Base-by-base conservation (phyloP, 1,139 yeast species). In the Suhomyces panamericanus region DNA sequence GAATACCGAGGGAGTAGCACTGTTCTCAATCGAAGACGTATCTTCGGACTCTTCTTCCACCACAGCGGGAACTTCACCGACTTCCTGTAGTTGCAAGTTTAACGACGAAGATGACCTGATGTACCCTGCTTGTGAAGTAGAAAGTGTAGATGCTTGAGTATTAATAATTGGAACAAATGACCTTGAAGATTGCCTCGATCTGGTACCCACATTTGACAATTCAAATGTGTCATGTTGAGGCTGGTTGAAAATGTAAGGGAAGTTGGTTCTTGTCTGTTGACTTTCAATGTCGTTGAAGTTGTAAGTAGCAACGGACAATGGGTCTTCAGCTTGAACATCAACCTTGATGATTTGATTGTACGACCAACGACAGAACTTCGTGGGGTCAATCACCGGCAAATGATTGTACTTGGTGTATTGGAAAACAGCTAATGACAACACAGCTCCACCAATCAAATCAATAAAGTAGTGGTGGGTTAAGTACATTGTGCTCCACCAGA, bases 401-500 rank as follows among this genome's bases (percentile, higher is more conserved):
- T 80, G 85, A 15, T 75, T 80, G 60, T 85, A 82, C 62, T 84
- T 85, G 43, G 91, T 86, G 59, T 83, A 78, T 54, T 80, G 77
- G 67, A 87, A 91, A 36, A 87, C 85, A 12, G 79, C 64, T 51
- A 83, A 77, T 0, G 96, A 81, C 53, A 91, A 70, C 29, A 81
- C 78, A 1, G 96, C 93, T 29, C 98, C 98, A 14, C 93, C 95
- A 63, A 87, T 87, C 49, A 91, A 78, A 63, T 91, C 98, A 51
- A 90, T 83, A 62, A 91, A 91, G 67, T 91, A 91, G 66, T 91
- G 98, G 66, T 91, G 98, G 1, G 97, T 90, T 59, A 91, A 77
- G 67, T 91, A 91, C 98, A 91, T 91, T 15, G 98, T 91, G 41
- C 95, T 80, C 98, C 98, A 91, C 97, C 98, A 91, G 56, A 91